Conservation (phyloP, 345 rosid genomes). For the Combretum micranthum region DNA sequence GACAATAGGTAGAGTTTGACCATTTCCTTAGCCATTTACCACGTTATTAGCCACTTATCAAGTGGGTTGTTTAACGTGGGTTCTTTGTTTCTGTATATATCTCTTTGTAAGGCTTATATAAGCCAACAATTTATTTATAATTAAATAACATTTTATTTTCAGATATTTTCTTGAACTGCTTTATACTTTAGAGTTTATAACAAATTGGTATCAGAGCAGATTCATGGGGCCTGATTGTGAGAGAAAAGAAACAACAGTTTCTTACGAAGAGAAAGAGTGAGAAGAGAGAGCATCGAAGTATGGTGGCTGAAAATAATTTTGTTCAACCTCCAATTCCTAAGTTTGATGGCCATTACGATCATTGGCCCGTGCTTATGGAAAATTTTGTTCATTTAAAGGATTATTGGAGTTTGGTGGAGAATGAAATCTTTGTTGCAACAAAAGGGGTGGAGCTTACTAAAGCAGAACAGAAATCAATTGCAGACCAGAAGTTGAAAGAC, state of each 20-base stretch:
- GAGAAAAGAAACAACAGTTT: no score
- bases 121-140: no score
- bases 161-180: no score
- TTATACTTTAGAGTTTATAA: no score
- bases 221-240: not conserved
- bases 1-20: no score
- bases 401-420: not conserved
- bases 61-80: no score
- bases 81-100: no score
- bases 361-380: conserved; percentile 6
- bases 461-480: not conserved
- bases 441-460: not conserved
- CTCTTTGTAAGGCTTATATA: no score
- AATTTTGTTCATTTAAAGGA: not conserved
- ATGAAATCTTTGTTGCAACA: not conserved
- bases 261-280: not conserved
- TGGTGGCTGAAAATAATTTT: not conserved
- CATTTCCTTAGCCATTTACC: no score
- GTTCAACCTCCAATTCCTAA: not conserved
- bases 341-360: conserved; percentile 10
- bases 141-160: no score
- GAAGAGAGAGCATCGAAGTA: not conserved
- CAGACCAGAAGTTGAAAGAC: not conserved
- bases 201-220: not conserved
- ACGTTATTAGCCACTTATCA: no score